phyloP scores from a whole-genome alignment of 1,139 yeast genomes.

The Taiozyma onychis region DNA sequence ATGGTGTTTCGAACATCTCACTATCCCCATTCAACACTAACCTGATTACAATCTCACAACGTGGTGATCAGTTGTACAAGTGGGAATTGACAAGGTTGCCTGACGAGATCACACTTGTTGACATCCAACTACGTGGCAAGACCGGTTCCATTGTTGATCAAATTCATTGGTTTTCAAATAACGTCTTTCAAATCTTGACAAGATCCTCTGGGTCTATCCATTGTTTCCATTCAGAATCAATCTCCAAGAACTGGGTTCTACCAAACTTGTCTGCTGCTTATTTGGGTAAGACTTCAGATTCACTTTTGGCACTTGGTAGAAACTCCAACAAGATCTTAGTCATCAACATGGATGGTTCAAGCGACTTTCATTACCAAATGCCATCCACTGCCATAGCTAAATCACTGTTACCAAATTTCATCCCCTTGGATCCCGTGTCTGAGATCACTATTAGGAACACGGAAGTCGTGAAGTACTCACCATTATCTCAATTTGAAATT shows the following conservation, averaged over 20 bases:
- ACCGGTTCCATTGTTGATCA: slow-evolving; percentile 51
- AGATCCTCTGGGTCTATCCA: slow-evolving; percentile 56
- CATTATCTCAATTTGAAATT: slow-evolving; percentile 57
- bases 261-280: slow-evolving; percentile 24
- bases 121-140: slow-evolving; percentile 59
- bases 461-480: slow-evolving; percentile 18
- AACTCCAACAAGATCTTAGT: slow-evolving; percentile 34
- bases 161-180: slow-evolving; percentile 43
- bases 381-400: slow-evolving; percentile 29
- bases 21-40: slow-evolving; percentile 60
- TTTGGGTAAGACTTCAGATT: slow-evolving; percentile 17
- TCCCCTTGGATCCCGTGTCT: slow-evolving; percentile 12
- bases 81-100: slow-evolving; percentile 61
- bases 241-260: slow-evolving; percentile 26
- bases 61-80: slow-evolving; percentile 60
- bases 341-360: slow-evolving; percentile 45
- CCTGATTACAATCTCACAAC: slow-evolving; percentile 46
- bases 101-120: slow-evolving; percentile 46
- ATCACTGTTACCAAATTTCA: slow-evolving; percentile 20
- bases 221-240: slow-evolving; percentile 40
- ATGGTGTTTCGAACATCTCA: slow-evolving; percentile 56
- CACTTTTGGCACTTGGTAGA: slow-evolving; percentile 21
- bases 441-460: slow-evolving; percentile 10
- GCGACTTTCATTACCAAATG: slow-evolving; percentile 39
- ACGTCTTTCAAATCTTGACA: slow-evolving; percentile 52